A percentile compares a stretch with the other conserved stretches of the same genome.
These are phyloP conservation scores for Exophiala spinifera DNA, from an alignment of 2,329 filamentous ascomycete genomes.

Conservation along the genomic window DNA sequence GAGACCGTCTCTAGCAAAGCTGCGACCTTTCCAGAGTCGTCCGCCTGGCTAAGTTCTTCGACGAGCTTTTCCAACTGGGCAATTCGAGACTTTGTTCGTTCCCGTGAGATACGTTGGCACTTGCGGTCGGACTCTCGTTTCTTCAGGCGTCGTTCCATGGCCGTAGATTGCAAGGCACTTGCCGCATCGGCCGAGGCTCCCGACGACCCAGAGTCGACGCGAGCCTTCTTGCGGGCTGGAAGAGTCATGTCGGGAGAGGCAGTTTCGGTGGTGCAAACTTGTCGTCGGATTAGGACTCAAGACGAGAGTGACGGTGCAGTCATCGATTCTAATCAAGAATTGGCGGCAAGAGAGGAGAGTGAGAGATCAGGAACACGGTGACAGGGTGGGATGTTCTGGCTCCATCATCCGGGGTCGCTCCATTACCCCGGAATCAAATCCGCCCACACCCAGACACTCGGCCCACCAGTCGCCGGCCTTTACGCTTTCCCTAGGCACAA, in stretches of 20 bases:
- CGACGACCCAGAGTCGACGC: neutral
- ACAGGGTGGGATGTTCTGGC: no score
- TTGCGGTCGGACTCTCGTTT: constrained; percentile 12
- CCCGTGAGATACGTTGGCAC: constrained; percentile 10
- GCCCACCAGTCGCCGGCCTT: no score
- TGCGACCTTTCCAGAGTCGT: constrained; percentile 10
- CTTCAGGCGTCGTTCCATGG: constrained; percentile 4
- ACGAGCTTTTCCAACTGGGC: constrained; percentile 8
- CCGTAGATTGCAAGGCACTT: neutral
- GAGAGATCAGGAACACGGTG: no score
- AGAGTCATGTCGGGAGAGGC: neutral
- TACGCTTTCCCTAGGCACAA: no score
- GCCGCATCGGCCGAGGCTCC: neutral
- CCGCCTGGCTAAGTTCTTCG: constrained; percentile 3
- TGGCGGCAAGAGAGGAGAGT: no score
- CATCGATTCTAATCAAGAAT: no score
- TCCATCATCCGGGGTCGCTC: no score
- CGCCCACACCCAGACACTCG: no score
- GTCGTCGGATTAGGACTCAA: neutral
- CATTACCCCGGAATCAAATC: no score
- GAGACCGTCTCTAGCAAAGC: constrained; percentile 14
- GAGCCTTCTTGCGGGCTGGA: neutral
- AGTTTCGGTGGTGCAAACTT: neutral
- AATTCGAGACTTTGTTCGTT: constrained; percentile 10
- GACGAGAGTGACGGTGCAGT: neutral